These are phyloP conservation scores for Suaeda aralocaspica DNA, from an alignment of 148 eudicot species.

Conservation along the genomic window DNA sequence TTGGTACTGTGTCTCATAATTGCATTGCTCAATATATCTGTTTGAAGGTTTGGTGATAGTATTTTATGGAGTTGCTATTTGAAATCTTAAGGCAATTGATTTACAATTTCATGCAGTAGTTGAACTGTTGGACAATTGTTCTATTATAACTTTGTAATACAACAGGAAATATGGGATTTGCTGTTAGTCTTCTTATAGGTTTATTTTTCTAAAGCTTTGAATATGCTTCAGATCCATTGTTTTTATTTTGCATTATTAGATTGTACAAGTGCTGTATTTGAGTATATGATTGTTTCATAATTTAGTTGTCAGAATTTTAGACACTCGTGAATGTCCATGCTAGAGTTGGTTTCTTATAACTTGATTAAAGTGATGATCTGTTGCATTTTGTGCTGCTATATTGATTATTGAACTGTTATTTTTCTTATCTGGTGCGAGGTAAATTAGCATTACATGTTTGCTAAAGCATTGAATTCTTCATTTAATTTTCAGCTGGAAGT, in stretches of 20 bases:
- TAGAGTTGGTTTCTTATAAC: background rate
- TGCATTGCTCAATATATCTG: background rate
- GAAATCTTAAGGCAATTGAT: background rate
- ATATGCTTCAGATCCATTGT: background rate
- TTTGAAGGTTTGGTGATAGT: background rate
- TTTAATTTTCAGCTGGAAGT: conserved; percentile 46
- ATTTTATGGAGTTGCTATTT: background rate
- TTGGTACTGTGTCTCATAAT: background rate
- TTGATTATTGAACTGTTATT: too few relatives aligned
- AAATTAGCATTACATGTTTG: background rate
- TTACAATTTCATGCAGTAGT: background rate
- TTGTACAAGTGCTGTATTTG: background rate
- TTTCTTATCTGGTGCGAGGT: background rate
- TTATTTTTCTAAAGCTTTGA: background rate
- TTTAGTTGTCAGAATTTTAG: background rate
- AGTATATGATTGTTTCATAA: background rate
- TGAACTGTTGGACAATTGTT: background rate
- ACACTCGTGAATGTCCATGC: background rate
- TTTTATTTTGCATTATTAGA: background rate
- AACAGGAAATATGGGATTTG: background rate
- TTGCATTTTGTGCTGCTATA: background rate
- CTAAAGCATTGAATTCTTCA: conserved; percentile 3
- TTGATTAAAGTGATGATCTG: background rate
- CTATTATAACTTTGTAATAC: background rate
- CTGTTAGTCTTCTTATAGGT: background rate